Evolutionary conservation across 495 filamentous ascomycete species (phyloP).

Genomic region (Aspergillus conjunctus): DNA sequence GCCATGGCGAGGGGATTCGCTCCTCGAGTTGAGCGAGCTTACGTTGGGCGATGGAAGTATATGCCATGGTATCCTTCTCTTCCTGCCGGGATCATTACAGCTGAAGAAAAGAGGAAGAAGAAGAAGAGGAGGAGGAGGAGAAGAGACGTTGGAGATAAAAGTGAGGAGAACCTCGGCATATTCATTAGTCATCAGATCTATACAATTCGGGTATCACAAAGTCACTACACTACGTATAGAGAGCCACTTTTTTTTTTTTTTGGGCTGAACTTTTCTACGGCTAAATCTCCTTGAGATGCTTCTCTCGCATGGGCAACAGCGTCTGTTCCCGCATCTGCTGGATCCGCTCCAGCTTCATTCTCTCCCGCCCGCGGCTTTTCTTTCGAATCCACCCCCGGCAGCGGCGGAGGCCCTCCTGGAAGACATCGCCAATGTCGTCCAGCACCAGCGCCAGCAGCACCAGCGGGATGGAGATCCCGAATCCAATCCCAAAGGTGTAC

Average conservation of each 20-base stretch:
- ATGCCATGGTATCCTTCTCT: conserved; percentile 6
- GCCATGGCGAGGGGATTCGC: conserved; percentile 52
- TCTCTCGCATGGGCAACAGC: conserved; percentile 8
- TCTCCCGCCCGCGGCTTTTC: neutral
- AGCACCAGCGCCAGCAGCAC: conserved; percentile 60
- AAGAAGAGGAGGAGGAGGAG: neutral
- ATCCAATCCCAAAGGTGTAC: conserved; percentile 67
- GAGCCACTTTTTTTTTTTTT: neutral
- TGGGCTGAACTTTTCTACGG: neutral
- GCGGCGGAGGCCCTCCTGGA: conserved; percentile 31
- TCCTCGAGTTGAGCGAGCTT: conserved; percentile 50
- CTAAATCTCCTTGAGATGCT: neutral
- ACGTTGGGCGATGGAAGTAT: conserved; percentile 36
- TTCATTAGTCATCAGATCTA: conserved; percentile 4
- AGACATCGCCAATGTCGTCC: conserved; percentile 55
- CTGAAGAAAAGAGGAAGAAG: neutral
- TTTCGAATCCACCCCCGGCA: conserved; percentile 31
- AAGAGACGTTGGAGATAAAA: neutral
- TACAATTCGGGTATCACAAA: conserved; percentile 1
- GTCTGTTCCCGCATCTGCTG: neutral
- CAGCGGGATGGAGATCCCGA: conserved; percentile 65
- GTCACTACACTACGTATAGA: neutral
- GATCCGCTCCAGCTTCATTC: conserved; percentile 1
- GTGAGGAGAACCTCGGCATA: conserved; percentile 3
- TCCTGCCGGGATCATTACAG: neutral